Percentiles rank a stretch among this genome's conserved stretches.
These are phyloP conservation scores for Aspergillus kassunensis DNA, from an alignment of 495 filamentous ascomycete species.

Conservation along the genomic window DNA sequence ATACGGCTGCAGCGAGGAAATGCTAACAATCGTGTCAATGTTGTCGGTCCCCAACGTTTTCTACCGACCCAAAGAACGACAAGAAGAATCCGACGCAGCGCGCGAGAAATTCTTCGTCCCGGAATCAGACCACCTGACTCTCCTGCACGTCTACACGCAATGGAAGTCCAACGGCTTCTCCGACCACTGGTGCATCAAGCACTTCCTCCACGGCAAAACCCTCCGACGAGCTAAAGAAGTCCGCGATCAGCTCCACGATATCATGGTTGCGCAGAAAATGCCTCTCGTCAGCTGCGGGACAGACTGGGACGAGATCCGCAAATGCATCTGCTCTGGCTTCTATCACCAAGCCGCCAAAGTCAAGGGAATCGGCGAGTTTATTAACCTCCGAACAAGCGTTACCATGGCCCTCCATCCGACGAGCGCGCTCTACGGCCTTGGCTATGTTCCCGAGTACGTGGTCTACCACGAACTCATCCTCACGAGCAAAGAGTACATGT, in stretches of 20 bases:
- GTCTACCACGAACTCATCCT: conserved; percentile 98
- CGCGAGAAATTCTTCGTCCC: conserved; percentile 99
- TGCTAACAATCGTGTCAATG: conserved; percentile 98
- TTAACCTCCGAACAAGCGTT: conserved; percentile 92
- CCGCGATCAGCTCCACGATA: conserved; percentile 86
- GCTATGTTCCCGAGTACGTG: conserved; percentile 93
- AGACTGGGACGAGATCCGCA: conserved; percentile 92
- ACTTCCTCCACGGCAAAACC: conserved; percentile 92
- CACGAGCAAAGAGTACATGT: conserved; percentile 98
- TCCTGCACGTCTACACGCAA: conserved; percentile 92
- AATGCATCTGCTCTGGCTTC: conserved; percentile 96
- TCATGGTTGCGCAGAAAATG: conserved; percentile 95
- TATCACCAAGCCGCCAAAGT: conserved; percentile 98
- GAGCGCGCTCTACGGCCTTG: conserved; percentile 84
- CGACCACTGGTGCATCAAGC: conserved; percentile 86
- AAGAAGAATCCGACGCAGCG: conserved; percentile 93
- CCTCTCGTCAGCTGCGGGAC: conserved; percentile 82
- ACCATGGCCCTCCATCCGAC: conserved; percentile 93
- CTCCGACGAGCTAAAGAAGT: conserved; percentile 90
- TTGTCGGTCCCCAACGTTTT: conserved; percentile 94
- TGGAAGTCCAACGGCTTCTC: conserved; percentile 90
- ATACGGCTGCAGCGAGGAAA: conserved; percentile 95
- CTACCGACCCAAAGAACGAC: conserved; percentile 94
- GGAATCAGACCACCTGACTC: conserved; percentile 94
- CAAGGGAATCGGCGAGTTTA: conserved; percentile 94